These are phyloP conservation scores for Magnolia kwangsiensis DNA, from an alignment of 164 flowering plant genomes.

Conservation along the genomic window DNA sequence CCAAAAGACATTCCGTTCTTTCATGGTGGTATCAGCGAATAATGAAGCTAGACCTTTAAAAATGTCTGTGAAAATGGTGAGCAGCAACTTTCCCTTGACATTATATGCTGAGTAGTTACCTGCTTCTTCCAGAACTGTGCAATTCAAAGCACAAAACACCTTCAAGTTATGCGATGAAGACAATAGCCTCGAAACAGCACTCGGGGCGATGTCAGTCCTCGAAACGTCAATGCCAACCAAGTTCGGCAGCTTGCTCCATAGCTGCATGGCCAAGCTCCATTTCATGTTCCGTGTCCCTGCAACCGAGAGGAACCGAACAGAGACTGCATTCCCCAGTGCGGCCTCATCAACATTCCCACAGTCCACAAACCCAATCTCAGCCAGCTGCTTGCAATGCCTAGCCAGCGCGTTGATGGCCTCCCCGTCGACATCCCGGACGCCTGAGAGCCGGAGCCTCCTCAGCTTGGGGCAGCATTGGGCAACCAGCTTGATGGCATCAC, in stretches of 20 bases:
- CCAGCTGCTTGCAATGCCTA: conserved; percentile 60
- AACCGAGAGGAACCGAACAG: conserved; percentile 75
- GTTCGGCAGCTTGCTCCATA: conserved; percentile 71
- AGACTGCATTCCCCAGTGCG: conserved; percentile 59
- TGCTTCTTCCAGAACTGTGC: conserved; percentile 67
- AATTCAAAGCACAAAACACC: conserved; percentile 81
- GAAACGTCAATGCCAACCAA: conserved; percentile 84
- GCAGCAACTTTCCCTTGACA: conserved; percentile 58
- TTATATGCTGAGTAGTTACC: conserved; percentile 34
- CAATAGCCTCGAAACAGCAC: conserved; percentile 53
- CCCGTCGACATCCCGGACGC: conserved; percentile 65
- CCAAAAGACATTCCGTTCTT: conserved; percentile 49
- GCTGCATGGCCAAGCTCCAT: conserved; percentile 57
- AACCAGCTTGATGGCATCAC: conserved; percentile 76
- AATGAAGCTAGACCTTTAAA: conserved; percentile 62
- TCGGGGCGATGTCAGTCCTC: conserved; percentile 65
- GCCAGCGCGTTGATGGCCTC: conserved; percentile 78
- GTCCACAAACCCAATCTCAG: conserved; percentile 82
- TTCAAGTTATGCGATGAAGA: conserved; percentile 62
- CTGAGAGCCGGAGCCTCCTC: conserved; percentile 77
- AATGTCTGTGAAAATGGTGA: conserved; percentile 60
- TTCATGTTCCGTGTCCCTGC: conserved; percentile 75
- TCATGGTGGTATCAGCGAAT: conserved; percentile 47
- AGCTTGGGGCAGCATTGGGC: conserved; percentile 79
- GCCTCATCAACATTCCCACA: conserved; percentile 63